phyloP scores from a whole-genome alignment of 2,329 filamentous ascomycete genomes.

The Drechslera avenae region DNA sequence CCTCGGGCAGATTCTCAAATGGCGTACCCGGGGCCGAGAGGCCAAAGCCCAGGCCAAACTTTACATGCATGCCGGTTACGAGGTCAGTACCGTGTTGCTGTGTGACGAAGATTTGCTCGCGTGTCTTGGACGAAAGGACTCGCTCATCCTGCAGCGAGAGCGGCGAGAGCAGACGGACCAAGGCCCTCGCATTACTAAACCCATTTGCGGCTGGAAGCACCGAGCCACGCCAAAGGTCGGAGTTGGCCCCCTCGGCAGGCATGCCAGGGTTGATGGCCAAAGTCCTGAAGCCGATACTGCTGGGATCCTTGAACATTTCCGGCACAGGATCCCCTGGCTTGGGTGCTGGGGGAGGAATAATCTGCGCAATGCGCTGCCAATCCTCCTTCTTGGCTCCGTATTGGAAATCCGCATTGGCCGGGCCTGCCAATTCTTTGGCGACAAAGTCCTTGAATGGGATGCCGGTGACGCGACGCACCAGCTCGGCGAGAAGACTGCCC shows the following conservation, averaged over 20 bases:
- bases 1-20: constrained; percentile 16
- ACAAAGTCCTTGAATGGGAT: constrained; percentile 15
- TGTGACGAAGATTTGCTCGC: constrained; percentile 20
- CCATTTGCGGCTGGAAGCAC: constrained; percentile 16
- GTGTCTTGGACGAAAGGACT: constrained; percentile 13
- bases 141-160: constrained; percentile 8
- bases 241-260: constrained; percentile 10
- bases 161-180: constrained; percentile 14
- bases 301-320: not conserved
- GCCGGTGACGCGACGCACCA: constrained; percentile 14
- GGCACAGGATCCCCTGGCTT: not conserved
- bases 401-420: constrained; percentile 49
- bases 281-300: constrained; percentile 5
- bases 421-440: constrained; percentile 69
- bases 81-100: constrained; percentile 15
- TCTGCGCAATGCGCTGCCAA: constrained; percentile 15
- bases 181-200: constrained; percentile 17
- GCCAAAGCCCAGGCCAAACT: constrained; percentile 20
- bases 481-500: constrained; percentile 20
- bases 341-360: constrained; percentile 15
- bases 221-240: constrained; percentile 1
- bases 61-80: constrained; percentile 2
- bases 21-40: constrained; percentile 3
- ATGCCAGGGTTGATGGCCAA: constrained; percentile 13
- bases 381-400: constrained; percentile 16